Conservation (phyloP, 495 filamentous ascomycete genomes). For the Penicillium ochrochloron region DNA sequence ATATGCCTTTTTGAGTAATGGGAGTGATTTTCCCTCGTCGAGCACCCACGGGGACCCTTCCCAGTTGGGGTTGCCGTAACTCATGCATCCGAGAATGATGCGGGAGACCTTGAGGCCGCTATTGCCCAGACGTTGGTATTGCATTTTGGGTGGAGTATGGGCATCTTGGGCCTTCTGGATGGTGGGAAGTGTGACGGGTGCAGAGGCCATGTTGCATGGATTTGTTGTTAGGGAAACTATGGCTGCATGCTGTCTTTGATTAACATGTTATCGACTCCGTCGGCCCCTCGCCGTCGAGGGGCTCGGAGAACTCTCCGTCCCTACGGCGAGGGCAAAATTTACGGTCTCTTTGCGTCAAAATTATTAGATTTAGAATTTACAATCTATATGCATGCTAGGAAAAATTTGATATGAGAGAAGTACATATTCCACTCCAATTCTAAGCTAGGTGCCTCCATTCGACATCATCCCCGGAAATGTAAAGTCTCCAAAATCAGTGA, state of each 20-base stretch:
- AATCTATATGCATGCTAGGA: too few species aligned
- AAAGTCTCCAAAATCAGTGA: constrained; percentile 30
- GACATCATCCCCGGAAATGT: constrained; percentile 32
- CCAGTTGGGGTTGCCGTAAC: constrained; percentile 60
- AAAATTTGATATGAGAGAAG: background rate
- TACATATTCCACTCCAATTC: background rate
- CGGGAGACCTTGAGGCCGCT: constrained; percentile 69
- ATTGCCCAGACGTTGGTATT: constrained; percentile 55
- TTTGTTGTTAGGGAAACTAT: background rate
- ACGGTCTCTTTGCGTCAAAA: background rate
- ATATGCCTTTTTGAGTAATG: constrained; percentile 68
- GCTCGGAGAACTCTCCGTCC: constrained; percentile 20
- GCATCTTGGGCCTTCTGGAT: background rate
- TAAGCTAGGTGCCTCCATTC: constrained; percentile 6
- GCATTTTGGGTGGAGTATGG: constrained; percentile 17
- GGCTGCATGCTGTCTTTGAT: background rate
- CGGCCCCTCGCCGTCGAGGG: constrained; percentile 6
- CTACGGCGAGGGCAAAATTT: background rate
- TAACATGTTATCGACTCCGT: background rate
- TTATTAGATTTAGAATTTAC: too few species aligned
- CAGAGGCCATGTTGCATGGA: background rate
- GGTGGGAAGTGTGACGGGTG: background rate
- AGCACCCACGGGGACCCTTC: constrained; percentile 60
- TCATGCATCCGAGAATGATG: constrained; percentile 71
- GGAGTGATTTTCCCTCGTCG: constrained; percentile 64